These are phyloP conservation scores for Colletotrichum sp. DNA, from an alignment of 2,329 filamentous ascomycete species.

Conservation along the genomic window DNA sequence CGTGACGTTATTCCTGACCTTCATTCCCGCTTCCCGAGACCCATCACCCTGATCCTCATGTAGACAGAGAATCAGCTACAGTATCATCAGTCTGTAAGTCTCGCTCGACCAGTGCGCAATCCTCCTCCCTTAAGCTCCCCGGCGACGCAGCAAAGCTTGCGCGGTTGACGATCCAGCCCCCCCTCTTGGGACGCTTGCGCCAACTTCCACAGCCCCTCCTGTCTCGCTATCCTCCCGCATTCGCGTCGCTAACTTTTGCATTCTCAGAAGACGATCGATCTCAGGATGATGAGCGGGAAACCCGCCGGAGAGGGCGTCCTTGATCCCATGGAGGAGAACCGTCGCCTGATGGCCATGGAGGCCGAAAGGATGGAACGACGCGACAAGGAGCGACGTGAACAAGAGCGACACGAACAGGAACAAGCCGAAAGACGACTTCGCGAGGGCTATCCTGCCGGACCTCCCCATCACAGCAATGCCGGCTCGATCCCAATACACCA, in stretches of 20 bases:
- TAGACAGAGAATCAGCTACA: neutral
- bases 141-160: constrained; percentile 14
- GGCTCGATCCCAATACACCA: constrained; percentile 93
- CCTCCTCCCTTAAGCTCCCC: neutral
- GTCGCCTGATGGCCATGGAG: constrained; percentile 21
- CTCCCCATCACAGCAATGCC: constrained; percentile 85
- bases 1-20: neutral
- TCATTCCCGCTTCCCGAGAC: neutral
- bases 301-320: constrained; percentile 16
- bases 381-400: constrained; percentile 30
- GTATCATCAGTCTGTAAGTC: constrained; percentile 21
- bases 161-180: constrained; percentile 9
- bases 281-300: constrained; percentile 24
- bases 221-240: neutral
- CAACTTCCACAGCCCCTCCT: neutral
- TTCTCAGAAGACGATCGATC: constrained; percentile 12
- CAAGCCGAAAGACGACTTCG: constrained; percentile 66
- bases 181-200: constrained; percentile 8
- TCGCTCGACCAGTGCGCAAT: neutral
- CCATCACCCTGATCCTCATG: constrained; percentile 1
- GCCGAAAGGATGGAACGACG: constrained; percentile 57
- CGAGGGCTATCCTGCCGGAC: constrained; percentile 68
- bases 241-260: neutral
- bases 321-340: constrained; percentile 8
- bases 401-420: constrained; percentile 67